A percentile compares a stretch with the other conserved stretches of the same genome.
phyloP scores from a whole-genome alignment of 805 yeast species.

The Saccharomycopsis capsularis region DNA sequence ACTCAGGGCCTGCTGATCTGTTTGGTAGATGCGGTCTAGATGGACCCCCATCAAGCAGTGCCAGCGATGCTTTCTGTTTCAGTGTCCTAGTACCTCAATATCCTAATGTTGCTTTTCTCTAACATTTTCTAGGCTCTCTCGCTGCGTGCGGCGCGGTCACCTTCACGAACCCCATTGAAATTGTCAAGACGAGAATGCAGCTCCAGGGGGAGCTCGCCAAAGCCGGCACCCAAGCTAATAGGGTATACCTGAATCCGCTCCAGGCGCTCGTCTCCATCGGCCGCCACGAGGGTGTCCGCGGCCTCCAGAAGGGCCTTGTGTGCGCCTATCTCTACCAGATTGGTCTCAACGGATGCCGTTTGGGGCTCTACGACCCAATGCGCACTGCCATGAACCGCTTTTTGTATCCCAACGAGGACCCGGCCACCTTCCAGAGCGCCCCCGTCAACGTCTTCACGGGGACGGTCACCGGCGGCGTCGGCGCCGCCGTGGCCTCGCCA shows the following conservation, averaged over 20 bases:
- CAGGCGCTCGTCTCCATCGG: conserved; percentile 74
- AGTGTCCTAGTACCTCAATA: background rate
- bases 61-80: background rate
- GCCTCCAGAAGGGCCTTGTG: conserved; percentile 81
- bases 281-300: conserved; percentile 77
- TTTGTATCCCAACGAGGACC: conserved; percentile 45
- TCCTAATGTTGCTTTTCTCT: background rate
- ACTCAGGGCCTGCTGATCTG: no score
- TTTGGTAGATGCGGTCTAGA: no score
- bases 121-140: conserved; percentile 3
- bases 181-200: conserved; percentile 94
- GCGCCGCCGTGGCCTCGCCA: conserved; percentile 88
- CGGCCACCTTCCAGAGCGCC: conserved; percentile 41
- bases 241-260: conserved; percentile 67
- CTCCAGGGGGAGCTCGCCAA: conserved; percentile 84
- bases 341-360: conserved; percentile 87
- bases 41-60: background rate
- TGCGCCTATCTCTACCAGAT: conserved; percentile 90
- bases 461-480: conserved; percentile 77
- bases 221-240: conserved; percentile 40
- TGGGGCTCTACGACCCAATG: conserved; percentile 90
- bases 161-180: conserved; percentile 90
- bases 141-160: conserved; percentile 99
- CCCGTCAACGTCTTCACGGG: conserved; percentile 73
- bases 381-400: conserved; percentile 51